These are phyloP conservation scores for Nitzschia sp. DNA, from an alignment of 108 stramenopile genomes.

Conservation along the genomic window DNA sequence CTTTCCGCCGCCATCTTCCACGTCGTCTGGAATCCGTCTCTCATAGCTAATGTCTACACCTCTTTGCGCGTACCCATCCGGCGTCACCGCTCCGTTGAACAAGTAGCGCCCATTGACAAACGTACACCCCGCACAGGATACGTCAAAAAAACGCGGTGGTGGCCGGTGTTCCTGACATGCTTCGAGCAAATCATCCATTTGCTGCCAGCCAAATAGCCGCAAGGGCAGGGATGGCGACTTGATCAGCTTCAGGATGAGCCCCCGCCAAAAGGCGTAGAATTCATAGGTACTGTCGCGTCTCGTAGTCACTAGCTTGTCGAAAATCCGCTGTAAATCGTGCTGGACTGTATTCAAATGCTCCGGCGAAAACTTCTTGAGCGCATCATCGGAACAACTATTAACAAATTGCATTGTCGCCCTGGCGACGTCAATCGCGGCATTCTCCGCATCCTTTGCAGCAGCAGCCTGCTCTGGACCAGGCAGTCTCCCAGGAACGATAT, in stretches of 20 bases:
- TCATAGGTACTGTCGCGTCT: conserved; percentile 48
- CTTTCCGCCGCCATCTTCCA: conserved; percentile 55
- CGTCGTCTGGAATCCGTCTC: conserved; percentile 38
- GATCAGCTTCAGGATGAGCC: conserved; percentile 64
- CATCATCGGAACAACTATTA: conserved; percentile 46
- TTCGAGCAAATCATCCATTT: conserved; percentile 70
- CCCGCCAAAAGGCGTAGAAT: conserved; percentile 74
- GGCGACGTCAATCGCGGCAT: conserved; percentile 49
- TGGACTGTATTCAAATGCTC: conserved; percentile 56
- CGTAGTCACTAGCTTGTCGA: conserved; percentile 39
- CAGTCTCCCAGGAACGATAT: conserved; percentile 23
- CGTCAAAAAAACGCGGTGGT: conserved; percentile 69
- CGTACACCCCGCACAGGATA: conserved; percentile 68
- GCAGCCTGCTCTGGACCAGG: neutral
- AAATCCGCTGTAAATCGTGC: conserved; percentile 52
- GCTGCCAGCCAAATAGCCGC: conserved; percentile 86
- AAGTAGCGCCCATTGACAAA: conserved; percentile 85
- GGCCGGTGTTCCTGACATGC: conserved; percentile 61
- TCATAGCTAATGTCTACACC: conserved; percentile 60
- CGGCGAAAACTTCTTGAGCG: conserved; percentile 59
- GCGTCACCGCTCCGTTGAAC: conserved; percentile 50
- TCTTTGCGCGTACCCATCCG: conserved; percentile 61
- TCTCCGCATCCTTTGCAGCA: conserved; percentile 30
- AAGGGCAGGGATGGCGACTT: conserved; percentile 75
- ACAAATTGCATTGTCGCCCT: conserved; percentile 67